phyloP scores from a whole-genome alignment of 2,329 filamentous ascomycete species.

The Talaromyces funiculosus region DNA sequence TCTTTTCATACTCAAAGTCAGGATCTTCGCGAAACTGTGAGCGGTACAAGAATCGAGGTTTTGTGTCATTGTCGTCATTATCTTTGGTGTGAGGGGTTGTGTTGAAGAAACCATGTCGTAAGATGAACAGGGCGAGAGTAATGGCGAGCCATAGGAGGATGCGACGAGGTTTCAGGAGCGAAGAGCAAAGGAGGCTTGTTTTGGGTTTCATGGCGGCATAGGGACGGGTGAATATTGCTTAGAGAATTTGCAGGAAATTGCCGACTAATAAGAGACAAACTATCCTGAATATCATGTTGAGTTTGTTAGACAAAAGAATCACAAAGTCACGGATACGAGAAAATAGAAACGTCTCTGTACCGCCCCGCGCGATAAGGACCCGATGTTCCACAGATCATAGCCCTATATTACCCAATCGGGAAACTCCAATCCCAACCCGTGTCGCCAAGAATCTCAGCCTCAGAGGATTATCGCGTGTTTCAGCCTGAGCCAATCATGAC shows the following conservation, averaged over 20 bases:
- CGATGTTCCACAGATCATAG: background rate
- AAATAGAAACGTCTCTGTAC: too few species aligned
- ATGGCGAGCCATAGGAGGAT: background rate
- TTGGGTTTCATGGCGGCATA: background rate
- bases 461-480: background rate
- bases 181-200: background rate
- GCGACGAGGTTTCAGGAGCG: background rate
- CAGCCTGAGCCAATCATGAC: too few species aligned
- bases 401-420: background rate
- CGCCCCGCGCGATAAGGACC: background rate
- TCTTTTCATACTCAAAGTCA: conserved; percentile 24
- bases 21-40: conserved; percentile 26
- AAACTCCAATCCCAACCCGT: background rate
- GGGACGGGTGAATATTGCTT: background rate
- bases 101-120: background rate
- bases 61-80: conserved; percentile 16
- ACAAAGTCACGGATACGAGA: background rate
- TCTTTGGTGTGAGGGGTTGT: background rate
- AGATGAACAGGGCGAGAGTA: background rate
- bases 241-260: background rate
- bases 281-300: background rate
- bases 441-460: background rate
- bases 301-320: background rate
- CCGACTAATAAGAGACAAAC: background rate
- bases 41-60: conserved; percentile 24